phyloP scores from a whole-genome alignment of 768 basidiomycete species.

The Mrakia frigida region DNA sequence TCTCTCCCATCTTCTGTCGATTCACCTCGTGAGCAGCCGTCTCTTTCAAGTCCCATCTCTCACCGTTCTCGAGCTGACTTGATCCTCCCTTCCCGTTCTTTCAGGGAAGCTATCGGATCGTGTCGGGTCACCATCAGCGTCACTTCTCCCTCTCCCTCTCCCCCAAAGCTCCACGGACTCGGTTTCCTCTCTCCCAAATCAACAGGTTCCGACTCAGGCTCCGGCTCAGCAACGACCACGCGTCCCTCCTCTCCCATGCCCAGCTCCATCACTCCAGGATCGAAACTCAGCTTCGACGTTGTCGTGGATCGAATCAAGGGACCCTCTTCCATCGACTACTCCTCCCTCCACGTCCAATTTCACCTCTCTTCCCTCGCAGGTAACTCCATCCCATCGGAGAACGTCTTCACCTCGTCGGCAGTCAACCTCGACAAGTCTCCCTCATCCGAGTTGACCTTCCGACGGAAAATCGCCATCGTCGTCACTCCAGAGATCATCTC shows the following conservation, averaged over 20 bases:
- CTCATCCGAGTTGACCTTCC: conserved; percentile 74
- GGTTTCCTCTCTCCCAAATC: conserved; percentile 58
- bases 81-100: not conserved
- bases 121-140: conserved; percentile 82
- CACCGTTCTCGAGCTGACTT: not conserved
- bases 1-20: conserved; percentile 82
- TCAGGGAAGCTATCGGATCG: conserved; percentile 85
- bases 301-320: conserved; percentile 84
- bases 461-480: conserved; percentile 72
- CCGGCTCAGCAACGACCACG: conserved; percentile 57
- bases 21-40: conserved; percentile 53
- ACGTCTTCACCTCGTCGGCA: conserved; percentile 68
- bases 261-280: conserved; percentile 61
- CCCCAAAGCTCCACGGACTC: conserved; percentile 41
- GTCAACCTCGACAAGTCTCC: conserved; percentile 68
- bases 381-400: conserved; percentile 61
- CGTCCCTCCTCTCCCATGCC: conserved; percentile 71
- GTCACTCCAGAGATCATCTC: conserved; percentile 66
- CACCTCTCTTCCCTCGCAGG: conserved; percentile 84
- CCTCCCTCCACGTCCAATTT: conserved; percentile 76
- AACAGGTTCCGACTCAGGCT: conserved; percentile 41
- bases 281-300: conserved; percentile 77
- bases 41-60: not conserved
- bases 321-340: conserved; percentile 82
- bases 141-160: not conserved